These are phyloP conservation scores for Madurella fahalii DNA, from an alignment of 2,329 filamentous ascomycete species.

Conservation along the genomic window DNA sequence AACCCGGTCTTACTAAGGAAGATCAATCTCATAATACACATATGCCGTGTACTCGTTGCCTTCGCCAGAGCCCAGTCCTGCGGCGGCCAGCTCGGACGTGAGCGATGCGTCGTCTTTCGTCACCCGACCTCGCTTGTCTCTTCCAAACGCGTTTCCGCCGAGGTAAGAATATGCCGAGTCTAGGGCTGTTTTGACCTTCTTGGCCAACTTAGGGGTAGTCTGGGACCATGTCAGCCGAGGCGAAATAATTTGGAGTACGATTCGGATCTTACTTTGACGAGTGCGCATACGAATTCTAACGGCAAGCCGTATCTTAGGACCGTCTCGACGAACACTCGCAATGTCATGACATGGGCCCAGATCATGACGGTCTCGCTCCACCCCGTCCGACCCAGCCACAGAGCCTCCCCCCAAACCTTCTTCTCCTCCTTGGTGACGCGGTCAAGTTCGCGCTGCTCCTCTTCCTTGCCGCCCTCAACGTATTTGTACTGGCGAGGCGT, in stretches of 20 bases:
- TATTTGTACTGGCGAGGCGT: conserved; percentile 92
- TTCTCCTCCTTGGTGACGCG: conserved; percentile 78
- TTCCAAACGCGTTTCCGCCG: conserved; percentile 87
- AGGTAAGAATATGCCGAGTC: conserved; percentile 87
- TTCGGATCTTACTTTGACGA: conserved; percentile 67
- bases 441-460: conserved; percentile 83
- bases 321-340: conserved; percentile 95
- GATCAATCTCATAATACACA: conserved; percentile 93
- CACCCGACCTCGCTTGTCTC: conserved; percentile 89
- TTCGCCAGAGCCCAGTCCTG: conserved; percentile 62
- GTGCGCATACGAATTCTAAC: conserved; percentile 78
- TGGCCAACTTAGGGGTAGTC: conserved; percentile 77
- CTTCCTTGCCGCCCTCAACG: conserved; percentile 82
- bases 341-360: conserved; percentile 85
- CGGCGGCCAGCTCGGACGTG: conserved; percentile 78
- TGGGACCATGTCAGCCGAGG: conserved; percentile 36
- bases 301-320: conserved; percentile 94
- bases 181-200: conserved; percentile 74
- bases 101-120: conserved; percentile 81
- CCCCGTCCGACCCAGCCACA: conserved; percentile 82
- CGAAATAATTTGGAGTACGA: background rate
- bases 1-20: conserved; percentile 41
- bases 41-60: conserved; percentile 88
- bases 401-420: conserved; percentile 87
- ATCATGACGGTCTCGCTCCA: conserved; percentile 97